Percentiles rank a stretch among this genome's conserved stretches.
phyloP scores from a whole-genome alignment of 352 stramenopile species.

The Plasmopara muralis region DNA sequence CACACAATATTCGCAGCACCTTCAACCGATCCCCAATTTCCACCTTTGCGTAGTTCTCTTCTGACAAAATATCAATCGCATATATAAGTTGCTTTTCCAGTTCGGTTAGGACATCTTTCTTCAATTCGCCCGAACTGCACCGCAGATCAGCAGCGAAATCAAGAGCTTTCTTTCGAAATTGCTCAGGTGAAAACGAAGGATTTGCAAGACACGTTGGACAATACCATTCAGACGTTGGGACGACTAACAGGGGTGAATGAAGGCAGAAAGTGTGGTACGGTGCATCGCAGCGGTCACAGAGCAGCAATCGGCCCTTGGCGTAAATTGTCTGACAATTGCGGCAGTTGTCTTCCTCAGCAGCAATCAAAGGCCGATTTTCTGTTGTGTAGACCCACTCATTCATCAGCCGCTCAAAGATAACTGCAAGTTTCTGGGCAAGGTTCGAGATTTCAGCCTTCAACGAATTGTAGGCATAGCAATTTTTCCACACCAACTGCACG shows the following conservation, averaged over 20 bases:
- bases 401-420: slow-evolving; percentile 76
- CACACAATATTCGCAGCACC: slow-evolving; percentile 55
- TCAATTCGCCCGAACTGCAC: slow-evolving; percentile 11
- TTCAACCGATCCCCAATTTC: slow-evolving; percentile 44
- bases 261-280: slow-evolving; percentile 82
- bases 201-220: slow-evolving; percentile 55
- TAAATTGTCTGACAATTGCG: slow-evolving; percentile 68
- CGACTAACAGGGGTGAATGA: slow-evolving; percentile 37
- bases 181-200: slow-evolving; percentile 45
- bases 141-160: slow-evolving; percentile 18
- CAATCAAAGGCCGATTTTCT: slow-evolving; percentile 42
- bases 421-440: slow-evolving; percentile 64
- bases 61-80: slow-evolving; percentile 59
- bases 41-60: slow-evolving; percentile 61
- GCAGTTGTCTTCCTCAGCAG: slow-evolving; percentile 72
- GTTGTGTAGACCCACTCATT: slow-evolving; percentile 72
- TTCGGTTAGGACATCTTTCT: slow-evolving; percentile 46
- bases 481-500: slow-evolving; percentile 78
- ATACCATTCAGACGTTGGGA: slow-evolving; percentile 73
- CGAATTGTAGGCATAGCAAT: slow-evolving; percentile 82
- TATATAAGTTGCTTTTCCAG: slow-evolving; percentile 56
- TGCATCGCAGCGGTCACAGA: slow-evolving; percentile 80
- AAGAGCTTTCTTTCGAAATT: slow-evolving; percentile 39
- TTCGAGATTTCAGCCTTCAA: slow-evolving; percentile 73
- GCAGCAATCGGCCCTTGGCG: slow-evolving; percentile 50